Evolutionary conservation across 495 filamentous ascomycete genomes (phyloP).

Genomic region (Aspergillus heteromorphus): DNA sequence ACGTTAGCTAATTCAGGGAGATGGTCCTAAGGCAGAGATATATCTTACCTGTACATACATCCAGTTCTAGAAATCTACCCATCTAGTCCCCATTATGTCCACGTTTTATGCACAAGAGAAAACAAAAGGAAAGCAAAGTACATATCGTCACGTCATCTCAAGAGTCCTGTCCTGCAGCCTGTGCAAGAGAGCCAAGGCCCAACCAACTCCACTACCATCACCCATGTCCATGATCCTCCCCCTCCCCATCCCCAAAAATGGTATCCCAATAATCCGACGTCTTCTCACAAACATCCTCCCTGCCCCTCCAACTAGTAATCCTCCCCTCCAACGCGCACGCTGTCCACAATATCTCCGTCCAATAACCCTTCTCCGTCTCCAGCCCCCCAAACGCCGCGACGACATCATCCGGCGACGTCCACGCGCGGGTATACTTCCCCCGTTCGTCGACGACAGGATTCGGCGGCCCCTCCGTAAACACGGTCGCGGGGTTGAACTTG

Average conservation of each 20-base stretch:
- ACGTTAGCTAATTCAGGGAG: no score
- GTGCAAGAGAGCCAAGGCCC: no score
- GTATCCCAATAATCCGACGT: constrained; percentile 26
- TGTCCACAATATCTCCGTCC: constrained; percentile 43
- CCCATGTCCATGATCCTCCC: not conserved
- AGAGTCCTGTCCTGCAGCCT: no score
- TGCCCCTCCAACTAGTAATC: constrained; percentile 28
- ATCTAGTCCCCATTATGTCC: no score
- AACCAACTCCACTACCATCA: no score
- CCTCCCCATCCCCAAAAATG: constrained; percentile 11
- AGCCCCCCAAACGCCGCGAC: constrained; percentile 32
- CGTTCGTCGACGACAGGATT: constrained; percentile 29
- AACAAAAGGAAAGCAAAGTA: no score
- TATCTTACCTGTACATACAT: no score
- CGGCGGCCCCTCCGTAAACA: constrained; percentile 26
- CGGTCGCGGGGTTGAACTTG: constrained; percentile 45
- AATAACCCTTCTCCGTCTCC: constrained; percentile 46
- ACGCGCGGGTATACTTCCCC: constrained; percentile 35
- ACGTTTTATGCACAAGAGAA: no score
- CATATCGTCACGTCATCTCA: no score
- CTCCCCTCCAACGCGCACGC: constrained; percentile 42
- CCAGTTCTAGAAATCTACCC: no score
- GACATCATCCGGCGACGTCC: constrained; percentile 37
- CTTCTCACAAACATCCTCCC: constrained; percentile 24
- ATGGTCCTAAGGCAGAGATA: no score